Base-by-base conservation (phyloP, 768 basidiomycete genomes). In the Macrolepiota albuminosa region DNA sequence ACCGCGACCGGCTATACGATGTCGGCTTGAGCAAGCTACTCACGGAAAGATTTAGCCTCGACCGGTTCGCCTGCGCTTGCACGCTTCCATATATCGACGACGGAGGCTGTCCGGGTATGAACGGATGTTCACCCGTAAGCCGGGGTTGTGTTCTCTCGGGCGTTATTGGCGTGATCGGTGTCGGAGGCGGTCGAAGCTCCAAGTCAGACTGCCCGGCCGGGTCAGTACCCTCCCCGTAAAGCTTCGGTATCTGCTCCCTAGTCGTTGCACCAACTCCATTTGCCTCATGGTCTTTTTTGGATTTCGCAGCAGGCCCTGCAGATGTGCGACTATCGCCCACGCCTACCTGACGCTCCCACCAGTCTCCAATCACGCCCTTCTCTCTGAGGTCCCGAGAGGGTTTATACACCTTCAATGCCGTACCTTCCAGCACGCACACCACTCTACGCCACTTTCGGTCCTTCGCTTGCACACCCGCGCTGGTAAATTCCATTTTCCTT, bases 391-490 rank as follows among this genome's bases (percentile, higher is more conserved):
- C 72, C 70, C 16, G 70, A 64, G 18, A 75, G 70, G 60, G 73
- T 61, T 81, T 81, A 71, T 91, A 93, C 59, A 98, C 79, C 64
- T 84, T 83, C 70, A 98, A 85, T 62, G 80, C 78, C n/a, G 97
- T 98, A 49, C 97, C 97, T 68, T 97, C 93, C 31, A 99, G 75
- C 66, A 95, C 90, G 69, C 93, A 91, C 64, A 95, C 80, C 54
- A 89, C 85, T 53, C 91, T 79, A 61, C 91, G 83, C 97, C 97
- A 99, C 68, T 93, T 92, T 49, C 97, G 79, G 70, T 98, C 95
- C 69, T 80, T 84, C 7, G 95, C 88, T 71, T 96, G 92, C 2
- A 92, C 78, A 7, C 95, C 95, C 0, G 95, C 93, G 11, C 81
- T 73, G 4, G 74, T 77, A 69, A 99, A 98, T 77, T 99, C 97